A percentile compares a stretch with the other conserved stretches of the same genome.
phyloP scores from a whole-genome alignment of 441 rosid genomes.

The Gossypium gossypioides region DNA sequence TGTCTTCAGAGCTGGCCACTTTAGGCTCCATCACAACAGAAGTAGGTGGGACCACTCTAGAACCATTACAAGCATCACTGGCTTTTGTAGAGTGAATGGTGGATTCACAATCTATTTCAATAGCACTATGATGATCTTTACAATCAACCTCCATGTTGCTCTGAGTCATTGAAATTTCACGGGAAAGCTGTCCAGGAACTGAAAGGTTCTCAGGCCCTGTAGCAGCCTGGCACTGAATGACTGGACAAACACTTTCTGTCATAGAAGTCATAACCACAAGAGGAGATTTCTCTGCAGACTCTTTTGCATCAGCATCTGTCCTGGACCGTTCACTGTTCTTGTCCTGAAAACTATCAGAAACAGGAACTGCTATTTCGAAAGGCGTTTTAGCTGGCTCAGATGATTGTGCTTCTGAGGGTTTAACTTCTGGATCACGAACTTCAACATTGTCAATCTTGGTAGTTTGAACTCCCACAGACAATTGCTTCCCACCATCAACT shows the following conservation, averaged over 20 bases:
- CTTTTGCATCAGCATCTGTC: conserved; percentile 11
- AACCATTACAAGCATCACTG: conserved; percentile 1
- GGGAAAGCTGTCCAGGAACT: conserved; percentile 15
- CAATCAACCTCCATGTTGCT: conserved; percentile 20
- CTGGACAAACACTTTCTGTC: conserved; percentile 9
- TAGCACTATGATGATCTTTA: conserved; percentile 21
- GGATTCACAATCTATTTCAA: not conserved
- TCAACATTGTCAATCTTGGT: not conserved
- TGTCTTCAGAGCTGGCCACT: not conserved
- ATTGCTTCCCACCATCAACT: conserved; percentile 17
- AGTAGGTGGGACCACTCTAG: not conserved
- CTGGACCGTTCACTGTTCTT: conserved; percentile 14
- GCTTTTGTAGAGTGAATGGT: not conserved
- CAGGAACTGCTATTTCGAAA: not conserved
- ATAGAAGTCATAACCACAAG: conserved; percentile 9
- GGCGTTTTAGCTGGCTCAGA: not conserved
- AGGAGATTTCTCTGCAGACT: conserved; percentile 11
- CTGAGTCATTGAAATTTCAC: conserved; percentile 4
- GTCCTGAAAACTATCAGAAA: conserved; percentile 12
- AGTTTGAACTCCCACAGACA: conserved; percentile 2
- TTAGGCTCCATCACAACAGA: not conserved
- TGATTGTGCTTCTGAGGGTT: conserved; percentile 1
- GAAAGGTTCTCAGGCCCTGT: conserved; percentile 12
- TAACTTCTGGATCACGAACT: conserved; percentile 2
- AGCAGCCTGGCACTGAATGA: conserved; percentile 15